Conservation (phyloP, 2,329 filamentous ascomycete genomes). For the Metarhizium guizhouense region DNA sequence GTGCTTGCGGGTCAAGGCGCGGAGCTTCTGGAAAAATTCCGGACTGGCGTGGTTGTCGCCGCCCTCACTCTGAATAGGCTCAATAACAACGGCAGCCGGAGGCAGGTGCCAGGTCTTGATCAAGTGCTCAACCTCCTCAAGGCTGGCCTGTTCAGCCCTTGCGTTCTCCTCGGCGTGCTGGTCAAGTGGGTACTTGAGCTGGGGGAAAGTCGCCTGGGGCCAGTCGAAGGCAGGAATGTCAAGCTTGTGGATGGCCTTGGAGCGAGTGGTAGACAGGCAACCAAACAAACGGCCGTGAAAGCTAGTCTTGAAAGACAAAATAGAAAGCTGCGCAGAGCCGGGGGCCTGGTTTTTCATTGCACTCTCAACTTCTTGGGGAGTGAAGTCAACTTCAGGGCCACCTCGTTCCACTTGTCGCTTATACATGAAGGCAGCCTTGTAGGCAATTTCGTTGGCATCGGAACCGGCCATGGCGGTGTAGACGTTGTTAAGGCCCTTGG, state of each 20-base stretch:
- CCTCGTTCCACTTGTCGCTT: conserved; percentile 74
- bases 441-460: conserved; percentile 89
- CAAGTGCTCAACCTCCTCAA: conserved; percentile 75
- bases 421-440: conserved; percentile 95
- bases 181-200: conserved; percentile 79
- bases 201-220: conserved; percentile 82
- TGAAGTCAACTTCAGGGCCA: conserved; percentile 69
- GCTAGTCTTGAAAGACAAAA: conserved; percentile 77
- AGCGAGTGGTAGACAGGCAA: conserved; percentile 77
- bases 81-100: conserved; percentile 73
- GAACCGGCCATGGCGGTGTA: conserved; percentile 86
- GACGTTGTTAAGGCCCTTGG: conserved; percentile 76
- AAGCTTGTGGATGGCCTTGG: conserved; percentile 89
- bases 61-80: conserved; percentile 89
- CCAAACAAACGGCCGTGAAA: conserved; percentile 92
- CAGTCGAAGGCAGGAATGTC: conserved; percentile 94
- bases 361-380: conserved; percentile 61
- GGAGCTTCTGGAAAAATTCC: conserved; percentile 76
- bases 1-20: conserved; percentile 68
- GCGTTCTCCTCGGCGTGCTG: conserved; percentile 72
- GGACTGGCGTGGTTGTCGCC: conserved; percentile 91
- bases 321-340: conserved; percentile 68
- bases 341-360: conserved; percentile 75
- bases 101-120: conserved; percentile 72
- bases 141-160: conserved; percentile 69